These are phyloP conservation scores for Biscogniauxia marginata DNA, from an alignment of 2,329 filamentous ascomycete genomes.

Conservation along the genomic window DNA sequence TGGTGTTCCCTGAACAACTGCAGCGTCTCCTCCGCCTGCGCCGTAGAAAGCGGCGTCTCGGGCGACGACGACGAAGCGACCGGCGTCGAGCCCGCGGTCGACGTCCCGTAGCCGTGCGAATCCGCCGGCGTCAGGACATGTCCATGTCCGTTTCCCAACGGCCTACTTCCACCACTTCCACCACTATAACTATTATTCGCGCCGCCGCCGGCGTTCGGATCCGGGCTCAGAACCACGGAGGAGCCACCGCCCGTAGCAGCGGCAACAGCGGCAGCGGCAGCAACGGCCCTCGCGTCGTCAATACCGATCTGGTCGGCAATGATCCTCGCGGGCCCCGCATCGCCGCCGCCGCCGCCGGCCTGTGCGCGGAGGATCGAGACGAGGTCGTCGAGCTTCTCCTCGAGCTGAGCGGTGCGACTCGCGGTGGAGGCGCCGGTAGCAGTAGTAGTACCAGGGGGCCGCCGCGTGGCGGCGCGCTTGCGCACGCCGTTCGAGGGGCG, in stretches of 20 bases:
- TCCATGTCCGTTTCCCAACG: background rate
- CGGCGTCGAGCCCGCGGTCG: constrained; percentile 18
- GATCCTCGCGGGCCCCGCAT: too few species aligned
- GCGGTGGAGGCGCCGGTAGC: constrained; percentile 3
- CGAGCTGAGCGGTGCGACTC: constrained; percentile 25
- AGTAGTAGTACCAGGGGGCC: background rate
- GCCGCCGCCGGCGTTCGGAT: background rate
- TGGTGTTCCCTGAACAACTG: constrained; percentile 24
- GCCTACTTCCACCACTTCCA: background rate
- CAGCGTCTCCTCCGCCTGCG: constrained; percentile 27
- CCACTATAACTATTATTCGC: background rate
- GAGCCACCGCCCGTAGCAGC: constrained; percentile 2
- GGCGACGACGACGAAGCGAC: constrained; percentile 8
- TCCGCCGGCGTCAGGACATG: constrained; percentile 1
- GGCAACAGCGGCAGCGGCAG: constrained; percentile 3
- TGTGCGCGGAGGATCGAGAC: constrained; percentile 30
- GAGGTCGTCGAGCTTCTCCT: constrained; percentile 32
- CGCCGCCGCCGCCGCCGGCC: constrained; percentile 10
- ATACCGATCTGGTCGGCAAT: constrained; percentile 4
- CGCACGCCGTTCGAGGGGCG: constrained; percentile 37
- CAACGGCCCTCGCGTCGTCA: constrained; percentile 3
- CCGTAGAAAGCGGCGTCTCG: constrained; percentile 16
- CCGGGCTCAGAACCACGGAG: too few species aligned
- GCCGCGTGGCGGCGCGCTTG: constrained; percentile 19
- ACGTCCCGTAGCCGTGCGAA: constrained; percentile 8